These are phyloP conservation scores for Martiniozyma abietophila DNA, from an alignment of 805 yeast genomes.

Conservation along the genomic window DNA sequence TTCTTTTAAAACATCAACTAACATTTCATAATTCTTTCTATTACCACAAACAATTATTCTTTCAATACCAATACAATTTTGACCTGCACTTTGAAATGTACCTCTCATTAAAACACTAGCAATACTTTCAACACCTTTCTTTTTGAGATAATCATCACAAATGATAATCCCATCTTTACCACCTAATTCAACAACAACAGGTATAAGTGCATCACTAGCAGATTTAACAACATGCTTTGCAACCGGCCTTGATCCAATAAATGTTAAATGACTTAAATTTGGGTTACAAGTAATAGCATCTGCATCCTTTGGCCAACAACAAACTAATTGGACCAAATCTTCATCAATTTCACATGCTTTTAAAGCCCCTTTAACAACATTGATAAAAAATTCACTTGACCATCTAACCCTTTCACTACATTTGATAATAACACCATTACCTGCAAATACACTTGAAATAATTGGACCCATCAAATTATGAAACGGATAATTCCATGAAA, in stretches of 20 bases:
- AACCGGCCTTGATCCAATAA: slow-evolving; percentile 92
- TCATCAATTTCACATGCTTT: slow-evolving; percentile 69
- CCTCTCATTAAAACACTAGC: slow-evolving; percentile 89
- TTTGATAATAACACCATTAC: slow-evolving; percentile 84
- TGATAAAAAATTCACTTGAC: slow-evolving; percentile 77
- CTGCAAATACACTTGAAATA: slow-evolving; percentile 80
- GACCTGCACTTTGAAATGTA: slow-evolving; percentile 95
- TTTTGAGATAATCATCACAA: slow-evolving; percentile 65
- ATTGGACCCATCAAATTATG: slow-evolving; percentile 92
- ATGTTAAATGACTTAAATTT: slow-evolving; percentile 78
- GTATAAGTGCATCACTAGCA: slow-evolving; percentile 82
- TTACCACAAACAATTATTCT: slow-evolving; percentile 73
- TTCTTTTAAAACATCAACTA: slow-evolving; percentile 46
- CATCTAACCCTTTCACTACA: slow-evolving; percentile 95
- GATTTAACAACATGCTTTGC: slow-evolving; percentile 80
- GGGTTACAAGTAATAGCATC: slow-evolving; percentile 80
- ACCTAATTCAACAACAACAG: slow-evolving; percentile 92
- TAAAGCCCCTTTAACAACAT: slow-evolving; percentile 63
- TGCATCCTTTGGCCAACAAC: slow-evolving; percentile 80
- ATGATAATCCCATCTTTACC: slow-evolving; percentile 92
- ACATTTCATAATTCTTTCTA: slow-evolving; percentile 46
- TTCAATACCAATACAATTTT: slow-evolving; percentile 96
- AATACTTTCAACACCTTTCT: slow-evolving; percentile 34
- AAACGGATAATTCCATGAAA: slow-evolving; percentile 97
- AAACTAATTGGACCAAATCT: slow-evolving; percentile 76